Percentiles rank a stretch among this genome's conserved stretches.
phyloP scores from a whole-genome alignment of 2,329 filamentous ascomycete genomes.

The Alternaria ethzedia region DNA sequence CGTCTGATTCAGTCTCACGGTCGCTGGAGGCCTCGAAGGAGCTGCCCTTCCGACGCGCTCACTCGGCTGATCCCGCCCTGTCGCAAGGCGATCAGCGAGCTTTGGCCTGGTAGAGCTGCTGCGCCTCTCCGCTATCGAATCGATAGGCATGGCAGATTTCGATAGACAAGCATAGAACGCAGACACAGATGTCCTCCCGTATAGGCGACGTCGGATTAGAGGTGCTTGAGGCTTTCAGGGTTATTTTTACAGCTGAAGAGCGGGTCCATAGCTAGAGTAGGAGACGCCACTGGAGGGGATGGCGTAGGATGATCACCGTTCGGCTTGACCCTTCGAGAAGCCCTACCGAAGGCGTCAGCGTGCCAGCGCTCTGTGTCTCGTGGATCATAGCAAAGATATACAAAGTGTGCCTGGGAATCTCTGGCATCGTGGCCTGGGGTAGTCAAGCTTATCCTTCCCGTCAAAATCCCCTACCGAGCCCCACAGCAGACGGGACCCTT shows the following conservation, averaged over 20 bases:
- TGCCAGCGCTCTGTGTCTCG: background rate
- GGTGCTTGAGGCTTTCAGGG: constrained; percentile 1
- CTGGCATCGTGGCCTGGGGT: background rate
- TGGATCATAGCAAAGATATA: background rate
- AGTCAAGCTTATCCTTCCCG: constrained; percentile 1
- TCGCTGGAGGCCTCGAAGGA: background rate
- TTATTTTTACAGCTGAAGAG: constrained; percentile 18
- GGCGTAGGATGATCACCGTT: constrained; percentile 19
- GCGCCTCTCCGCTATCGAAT: constrained; percentile 8
- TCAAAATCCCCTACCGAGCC: constrained; percentile 11
- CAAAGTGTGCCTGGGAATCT: background rate
- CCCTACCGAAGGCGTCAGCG: constrained; percentile 11
- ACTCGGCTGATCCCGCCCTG: background rate
- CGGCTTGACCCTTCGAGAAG: constrained; percentile 26
- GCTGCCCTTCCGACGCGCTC: constrained; percentile 5
- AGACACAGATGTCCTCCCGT: background rate
- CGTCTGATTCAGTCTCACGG: background rate
- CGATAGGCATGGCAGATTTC: background rate
- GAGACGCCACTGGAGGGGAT: constrained; percentile 1
- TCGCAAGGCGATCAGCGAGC: background rate
- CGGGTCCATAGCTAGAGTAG: constrained; percentile 1
- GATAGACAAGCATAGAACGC: background rate
- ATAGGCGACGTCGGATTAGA: constrained; percentile 25
- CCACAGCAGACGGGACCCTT: constrained; percentile 11
- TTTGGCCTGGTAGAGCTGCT: background rate